Base-by-base conservation (phyloP, 2,329 filamentous ascomycete genomes). In the Corinectria fuckeliana region DNA sequence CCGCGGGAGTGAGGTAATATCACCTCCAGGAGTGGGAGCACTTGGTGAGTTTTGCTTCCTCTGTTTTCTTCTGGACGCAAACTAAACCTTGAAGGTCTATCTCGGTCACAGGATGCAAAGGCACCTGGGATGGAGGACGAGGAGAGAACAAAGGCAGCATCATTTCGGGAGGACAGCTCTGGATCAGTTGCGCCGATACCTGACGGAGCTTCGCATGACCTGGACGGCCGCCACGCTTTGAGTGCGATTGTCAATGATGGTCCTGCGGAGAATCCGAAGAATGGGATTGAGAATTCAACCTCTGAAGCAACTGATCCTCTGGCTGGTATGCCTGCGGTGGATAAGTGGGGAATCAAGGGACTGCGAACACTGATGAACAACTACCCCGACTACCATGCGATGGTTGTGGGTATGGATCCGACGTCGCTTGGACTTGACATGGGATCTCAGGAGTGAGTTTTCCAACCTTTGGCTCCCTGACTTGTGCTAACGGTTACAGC, bases 301-400 rank as follows among this genome's bases (percentile, higher is more conserved):
- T 73, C 76, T 4, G 79, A 82, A 34, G 74, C 79, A 10, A 79
- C 85, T 63, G 86, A 90, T 70, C 86, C 86, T 44, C 76, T 89
- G 23, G 78, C 80, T 47, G 84, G 85, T 44, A 87, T 89, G 86
- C 75, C 82, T n/a, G 80, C 84, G 3, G 81, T 81, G 36, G 87
- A 90, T 68, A 88, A 84, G 70, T 90, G 82, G 81, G 87, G 87
- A 4, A 78, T 89, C 47, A 89, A 89, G 71, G 87, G 87, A 9
- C 77, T 89, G 59, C 80, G 82, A 56, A 84, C 85, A 28, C 75
- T 89, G 73, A 88, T 89, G 81, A 86, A 85, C 74, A 87, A 84
- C 69, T 87, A 83, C 63, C 83, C 85, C 13, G 85, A 88, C 64
- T 89, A 88, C 71, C 85, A 84, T 51, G 83, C 85, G 4, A 80